Evolutionary conservation across 2,329 filamentous ascomycete genomes (phyloP), one percentile per base, ranked within the genome.

Genomic region (Aspergillus glaucus): DNA sequence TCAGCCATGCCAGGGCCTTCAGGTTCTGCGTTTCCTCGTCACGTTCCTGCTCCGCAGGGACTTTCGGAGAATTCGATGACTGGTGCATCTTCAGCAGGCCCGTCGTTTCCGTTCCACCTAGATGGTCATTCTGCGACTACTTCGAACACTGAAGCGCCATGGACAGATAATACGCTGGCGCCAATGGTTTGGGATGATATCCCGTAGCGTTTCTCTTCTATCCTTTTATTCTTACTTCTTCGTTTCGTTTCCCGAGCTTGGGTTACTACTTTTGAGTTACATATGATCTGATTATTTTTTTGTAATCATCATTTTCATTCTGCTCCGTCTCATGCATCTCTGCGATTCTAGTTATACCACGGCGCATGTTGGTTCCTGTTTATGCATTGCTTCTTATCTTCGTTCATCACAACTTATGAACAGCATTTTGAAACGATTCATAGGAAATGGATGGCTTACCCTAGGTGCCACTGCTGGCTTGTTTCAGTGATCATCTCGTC

Each of bases 161-260:
- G 67, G 67, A 59, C 60, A 8, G 67, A 70, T 49, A 70, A 70
- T 49, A 70, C 68, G 1, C 58, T 72, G 34, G 64, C 68, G 14
- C 68, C 69, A 19, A 61, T 71, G 57, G 52, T 66, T 32, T 72
- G 69, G 69, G 68, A 71, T 57, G 68, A 71, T 36, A 47, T 70
- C 30, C 32, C 50, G 12, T 62, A 55, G 44, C 19, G 26, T n/a
- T 37, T 39, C 44, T 30, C 17, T 24, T 44, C 3, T 36, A 36
- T 4, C 7, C n/a, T 15, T 36, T 17, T 15, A n/a, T 17, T 36
- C 8, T 36, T 4, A 9, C 7, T 12, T 21, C 10, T 40, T 40
- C 37, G 15, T 37, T 17, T 37, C 34, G 6, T 17, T 37, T 7
- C 40, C 40, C 17, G 21, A 30, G 9, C 26, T 3, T 9, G 26